phyloP scores from a whole-genome alignment of 768 basidiomycete genomes.

The Amanita molliuscula region DNA sequence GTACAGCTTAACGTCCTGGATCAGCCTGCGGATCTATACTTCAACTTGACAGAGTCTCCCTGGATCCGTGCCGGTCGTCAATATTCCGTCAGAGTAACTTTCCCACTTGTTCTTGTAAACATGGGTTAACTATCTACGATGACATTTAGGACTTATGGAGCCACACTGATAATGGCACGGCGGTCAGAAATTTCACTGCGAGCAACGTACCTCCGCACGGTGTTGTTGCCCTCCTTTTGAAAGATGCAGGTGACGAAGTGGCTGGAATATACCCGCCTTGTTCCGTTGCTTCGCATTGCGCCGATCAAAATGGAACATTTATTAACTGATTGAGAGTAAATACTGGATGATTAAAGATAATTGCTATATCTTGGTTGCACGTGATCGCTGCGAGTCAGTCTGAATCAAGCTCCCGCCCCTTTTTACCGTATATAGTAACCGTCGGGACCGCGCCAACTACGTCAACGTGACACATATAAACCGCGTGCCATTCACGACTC shows the following conservation, averaged over 20 bases:
- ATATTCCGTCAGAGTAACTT: conserved; percentile 44
- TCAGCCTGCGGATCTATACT: conserved; percentile 39
- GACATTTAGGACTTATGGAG: conserved; percentile 39
- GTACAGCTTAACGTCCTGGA: conserved; percentile 44
- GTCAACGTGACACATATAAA: conserved; percentile 1
- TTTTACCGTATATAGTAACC: not conserved
- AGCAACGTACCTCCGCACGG: conserved; percentile 42
- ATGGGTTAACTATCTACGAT: not conserved
- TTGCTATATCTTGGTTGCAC: not conserved
- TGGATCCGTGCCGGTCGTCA: conserved; percentile 55
- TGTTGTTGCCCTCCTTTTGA: conserved; percentile 40
- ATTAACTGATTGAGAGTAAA: conserved; percentile 15
- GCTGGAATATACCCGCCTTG: conserved; percentile 39
- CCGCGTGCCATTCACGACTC: not conserved
- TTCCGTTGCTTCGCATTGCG: conserved; percentile 39
- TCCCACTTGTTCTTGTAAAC: not conserved
- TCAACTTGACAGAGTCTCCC: conserved; percentile 53
- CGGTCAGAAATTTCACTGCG: conserved; percentile 38
- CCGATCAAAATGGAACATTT: conserved; percentile 35
- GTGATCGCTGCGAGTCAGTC: not conserved
- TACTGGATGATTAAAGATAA: too few species aligned
- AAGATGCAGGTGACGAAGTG: conserved; percentile 43
- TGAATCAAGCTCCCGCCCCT: conserved; percentile 1
- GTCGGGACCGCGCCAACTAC: conserved; percentile 5
- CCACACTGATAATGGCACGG: conserved; percentile 45